phyloP scores from a whole-genome alignment of 176 grass and related monocot genomes.

The Elaeis guineensis region DNA sequence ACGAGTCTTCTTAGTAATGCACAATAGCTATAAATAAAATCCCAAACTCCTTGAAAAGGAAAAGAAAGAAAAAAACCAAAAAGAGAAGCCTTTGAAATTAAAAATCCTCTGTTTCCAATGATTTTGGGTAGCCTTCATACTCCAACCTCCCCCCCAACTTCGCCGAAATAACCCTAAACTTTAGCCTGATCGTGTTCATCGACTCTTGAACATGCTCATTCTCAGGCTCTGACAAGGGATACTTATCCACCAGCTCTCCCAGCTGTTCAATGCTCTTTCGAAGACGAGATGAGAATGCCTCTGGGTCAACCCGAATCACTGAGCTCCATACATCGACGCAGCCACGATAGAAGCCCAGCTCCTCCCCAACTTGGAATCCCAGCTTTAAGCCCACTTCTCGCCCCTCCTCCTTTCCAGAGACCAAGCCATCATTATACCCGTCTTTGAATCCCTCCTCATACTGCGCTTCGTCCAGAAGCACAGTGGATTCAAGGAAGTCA shows the following conservation, averaged over 20 bases:
- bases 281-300: slow-evolving; percentile 42
- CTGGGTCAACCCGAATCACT: slow-evolving; percentile 27
- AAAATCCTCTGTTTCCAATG: slow-evolving; percentile 41
- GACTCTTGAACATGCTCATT: slow-evolving; percentile 50
- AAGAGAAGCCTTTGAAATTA: background rate
- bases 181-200: slow-evolving; percentile 57
- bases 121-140: slow-evolving; percentile 45
- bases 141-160: slow-evolving; percentile 55
- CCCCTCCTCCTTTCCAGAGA: slow-evolving; percentile 55
- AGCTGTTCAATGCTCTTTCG: slow-evolving; percentile 58
- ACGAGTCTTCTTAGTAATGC: no score
- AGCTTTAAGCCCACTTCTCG: slow-evolving; percentile 63
- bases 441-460: slow-evolving; percentile 58
- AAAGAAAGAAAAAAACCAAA: no score
- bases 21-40: no score
- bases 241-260: slow-evolving; percentile 33
- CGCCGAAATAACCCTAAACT: slow-evolving; percentile 59
- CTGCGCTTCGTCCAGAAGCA: slow-evolving; percentile 60
- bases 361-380: slow-evolving; percentile 62
- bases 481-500: slow-evolving; percentile 51
- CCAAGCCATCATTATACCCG: slow-evolving; percentile 55
- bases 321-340: slow-evolving; percentile 67
- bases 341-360: slow-evolving; percentile 71
- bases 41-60: no score
- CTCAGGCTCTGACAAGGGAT: slow-evolving; percentile 53